These are phyloP conservation scores for Aspergillus ellipticus DNA, from an alignment of 495 filamentous ascomycete species.

Conservation along the genomic window DNA sequence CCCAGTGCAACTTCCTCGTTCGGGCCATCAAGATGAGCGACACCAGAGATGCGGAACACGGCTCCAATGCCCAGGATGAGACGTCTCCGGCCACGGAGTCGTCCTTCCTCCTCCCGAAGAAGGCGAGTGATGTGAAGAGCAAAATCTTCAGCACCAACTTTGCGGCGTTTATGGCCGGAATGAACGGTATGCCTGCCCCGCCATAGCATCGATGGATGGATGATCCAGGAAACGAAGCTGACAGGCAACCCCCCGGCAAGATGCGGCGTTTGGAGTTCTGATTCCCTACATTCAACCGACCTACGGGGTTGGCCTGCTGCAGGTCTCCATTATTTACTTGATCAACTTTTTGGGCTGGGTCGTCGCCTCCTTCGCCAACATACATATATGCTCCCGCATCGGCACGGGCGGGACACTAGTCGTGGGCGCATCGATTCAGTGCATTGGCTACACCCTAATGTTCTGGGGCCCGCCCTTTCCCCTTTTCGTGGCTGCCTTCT, in stretches of 20 bases:
- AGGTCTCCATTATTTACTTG: conserved; percentile 46
- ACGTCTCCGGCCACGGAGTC: conserved; percentile 2
- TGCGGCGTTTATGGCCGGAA: conserved; percentile 51
- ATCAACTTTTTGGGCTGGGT: conserved; percentile 47
- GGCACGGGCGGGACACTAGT: conserved; percentile 45
- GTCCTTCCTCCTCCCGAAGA: conserved; percentile 6
- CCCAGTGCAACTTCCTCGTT: background rate
- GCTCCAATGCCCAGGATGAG: background rate
- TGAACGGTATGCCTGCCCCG: conserved; percentile 30
- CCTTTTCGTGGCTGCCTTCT: conserved; percentile 46
- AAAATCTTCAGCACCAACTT: conserved; percentile 49
- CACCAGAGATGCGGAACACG: conserved; percentile 9
- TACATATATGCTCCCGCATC: conserved; percentile 39
- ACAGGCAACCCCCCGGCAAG: conserved; percentile 13
- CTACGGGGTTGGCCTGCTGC: conserved; percentile 43
- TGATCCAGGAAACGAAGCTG: background rate
- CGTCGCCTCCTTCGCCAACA: conserved; percentile 44
- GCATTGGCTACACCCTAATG: conserved; percentile 43
- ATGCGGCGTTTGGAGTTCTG: conserved; percentile 48
- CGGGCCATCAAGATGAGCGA: background rate
- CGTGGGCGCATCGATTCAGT: conserved; percentile 46
- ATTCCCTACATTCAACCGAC: conserved; percentile 50
- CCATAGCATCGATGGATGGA: background rate
- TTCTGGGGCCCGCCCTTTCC: conserved; percentile 47
- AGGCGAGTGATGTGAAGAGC: conserved; percentile 17